phyloP scores from a whole-genome alignment of 139 green algal species.

The Monoraphidium neglectum region DNA sequence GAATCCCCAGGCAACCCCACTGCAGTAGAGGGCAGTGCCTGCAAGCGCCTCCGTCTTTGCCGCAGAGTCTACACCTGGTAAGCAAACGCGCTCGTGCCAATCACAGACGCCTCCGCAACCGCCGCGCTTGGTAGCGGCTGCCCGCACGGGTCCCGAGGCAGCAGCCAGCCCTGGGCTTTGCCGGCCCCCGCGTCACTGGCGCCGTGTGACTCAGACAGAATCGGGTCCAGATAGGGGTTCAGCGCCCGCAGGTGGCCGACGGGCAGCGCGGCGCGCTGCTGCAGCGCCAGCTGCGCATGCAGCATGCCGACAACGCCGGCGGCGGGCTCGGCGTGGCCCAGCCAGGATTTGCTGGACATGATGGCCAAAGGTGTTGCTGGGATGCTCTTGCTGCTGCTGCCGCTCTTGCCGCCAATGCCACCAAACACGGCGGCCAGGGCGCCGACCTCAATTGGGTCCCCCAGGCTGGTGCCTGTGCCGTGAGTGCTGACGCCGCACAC shows the following conservation, averaged over 20 bases:
- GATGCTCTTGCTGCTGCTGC: slow-evolving; percentile 53
- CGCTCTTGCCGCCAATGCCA: not conserved
- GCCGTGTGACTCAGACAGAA: not conserved
- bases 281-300: slow-evolving; percentile 37
- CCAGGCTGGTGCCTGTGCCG: slow-evolving; percentile 75
- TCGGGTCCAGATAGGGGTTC: slow-evolving; percentile 47
- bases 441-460: slow-evolving; percentile 90
- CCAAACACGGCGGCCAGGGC: slow-evolving; percentile 54
- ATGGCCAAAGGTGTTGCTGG: not conserved
- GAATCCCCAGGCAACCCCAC: no score
- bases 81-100: slow-evolving; percentile 71
- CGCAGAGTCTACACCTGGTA: slow-evolving; percentile 26
- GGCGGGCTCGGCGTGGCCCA: slow-evolving; percentile 79
- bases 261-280: slow-evolving; percentile 16
- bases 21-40: no score
- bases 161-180: not conserved
- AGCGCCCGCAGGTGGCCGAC: slow-evolving; percentile 66
- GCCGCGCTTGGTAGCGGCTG: not conserved
- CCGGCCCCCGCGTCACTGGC: not conserved
- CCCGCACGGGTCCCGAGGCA: not conserved
- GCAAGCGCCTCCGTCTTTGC: no score
- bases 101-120: not conserved
- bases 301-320: slow-evolving; percentile 74
- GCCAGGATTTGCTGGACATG: slow-evolving; percentile 25
- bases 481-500: slow-evolving; percentile 43